These are phyloP conservation scores for Fusarium xyrophilum DNA, from an alignment of 2,329 filamentous ascomycete genomes.

Conservation along the genomic window DNA sequence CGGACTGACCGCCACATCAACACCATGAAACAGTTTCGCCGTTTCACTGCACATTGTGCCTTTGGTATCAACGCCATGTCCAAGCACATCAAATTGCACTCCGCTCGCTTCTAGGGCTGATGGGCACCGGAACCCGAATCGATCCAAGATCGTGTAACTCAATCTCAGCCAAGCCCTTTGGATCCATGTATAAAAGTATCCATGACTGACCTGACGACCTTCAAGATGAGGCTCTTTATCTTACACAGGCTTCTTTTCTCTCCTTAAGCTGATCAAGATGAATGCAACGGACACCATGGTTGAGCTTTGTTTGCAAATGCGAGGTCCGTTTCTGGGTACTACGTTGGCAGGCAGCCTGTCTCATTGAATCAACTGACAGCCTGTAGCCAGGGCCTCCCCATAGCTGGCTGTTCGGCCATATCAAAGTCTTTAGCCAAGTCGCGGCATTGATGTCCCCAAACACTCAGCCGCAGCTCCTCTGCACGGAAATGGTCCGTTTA, in stretches of 20 bases:
- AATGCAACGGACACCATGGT: background rate
- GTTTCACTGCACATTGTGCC: background rate
- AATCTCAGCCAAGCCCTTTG: background rate
- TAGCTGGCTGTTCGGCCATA: conserved; percentile 22
- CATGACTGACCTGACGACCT: background rate
- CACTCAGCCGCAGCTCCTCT: conserved; percentile 13
- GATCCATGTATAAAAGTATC: background rate
- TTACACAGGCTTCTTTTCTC: rapidly evolving
- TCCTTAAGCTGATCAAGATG: background rate
- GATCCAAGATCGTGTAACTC: background rate
- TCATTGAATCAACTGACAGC: background rate
- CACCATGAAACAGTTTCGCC: too few species aligned
- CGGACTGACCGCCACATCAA: background rate
- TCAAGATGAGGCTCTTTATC: background rate
- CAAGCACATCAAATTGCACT: rapidly evolving
- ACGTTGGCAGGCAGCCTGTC: background rate
- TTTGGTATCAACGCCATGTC: rapidly evolving
- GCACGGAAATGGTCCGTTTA: conserved; percentile 7
- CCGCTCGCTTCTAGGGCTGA: background rate
- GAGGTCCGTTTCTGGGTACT: background rate
- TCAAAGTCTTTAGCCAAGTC: conserved; percentile 7
- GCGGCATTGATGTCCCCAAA: conserved; percentile 11
- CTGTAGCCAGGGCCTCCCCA: conserved; percentile 12
- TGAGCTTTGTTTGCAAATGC: background rate
- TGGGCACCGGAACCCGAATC: background rate